These are phyloP conservation scores for Ampelomyces quisqualis DNA, from an alignment of 2,329 filamentous ascomycete genomes.

Conservation along the genomic window DNA sequence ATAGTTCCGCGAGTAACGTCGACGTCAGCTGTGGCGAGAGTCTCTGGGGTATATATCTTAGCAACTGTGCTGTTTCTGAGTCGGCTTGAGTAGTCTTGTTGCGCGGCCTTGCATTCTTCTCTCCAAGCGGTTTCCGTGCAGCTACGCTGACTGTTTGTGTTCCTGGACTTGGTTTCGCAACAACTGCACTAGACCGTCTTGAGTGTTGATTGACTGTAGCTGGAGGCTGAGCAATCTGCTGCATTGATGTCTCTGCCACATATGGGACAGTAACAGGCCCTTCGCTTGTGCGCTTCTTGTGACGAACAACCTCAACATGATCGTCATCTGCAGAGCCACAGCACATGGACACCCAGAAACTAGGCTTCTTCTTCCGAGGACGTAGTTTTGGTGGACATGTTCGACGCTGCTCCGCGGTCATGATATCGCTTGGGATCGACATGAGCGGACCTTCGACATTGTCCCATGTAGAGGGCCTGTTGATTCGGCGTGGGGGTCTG, in stretches of 20 bases:
- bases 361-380: constrained; percentile 27
- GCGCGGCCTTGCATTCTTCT: constrained; percentile 25
- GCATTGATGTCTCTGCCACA: constrained; percentile 14
- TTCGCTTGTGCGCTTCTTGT: constrained; percentile 38
- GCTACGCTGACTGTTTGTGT: constrained; percentile 17
- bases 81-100: constrained; percentile 20
- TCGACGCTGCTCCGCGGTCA: constrained; percentile 30
- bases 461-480: constrained; percentile 49
- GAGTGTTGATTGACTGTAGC: constrained; percentile 4
- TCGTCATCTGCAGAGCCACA: constrained; percentile 44
- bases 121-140: constrained; percentile 26
- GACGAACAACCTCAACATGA: constrained; percentile 48
- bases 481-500: constrained; percentile 27
- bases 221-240: constrained; percentile 17
- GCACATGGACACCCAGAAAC: constrained; percentile 49
- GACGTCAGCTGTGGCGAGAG: constrained; percentile 69
- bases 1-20: constrained; percentile 72
- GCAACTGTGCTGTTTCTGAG: constrained; percentile 48
- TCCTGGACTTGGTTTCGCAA: constrained; percentile 6
- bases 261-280: constrained; percentile 6
- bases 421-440: constrained; percentile 45
- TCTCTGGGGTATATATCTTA: constrained; percentile 68
- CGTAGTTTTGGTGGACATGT: constrained; percentile 20
- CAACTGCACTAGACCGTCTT: not conserved
- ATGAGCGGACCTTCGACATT: constrained; percentile 50